Percentiles rank a stretch among this genome's conserved stretches.
Evolutionary conservation across 1,284 basidiomycete genomes (phyloP).

Genomic region (Ustilago bromivora): DNA sequence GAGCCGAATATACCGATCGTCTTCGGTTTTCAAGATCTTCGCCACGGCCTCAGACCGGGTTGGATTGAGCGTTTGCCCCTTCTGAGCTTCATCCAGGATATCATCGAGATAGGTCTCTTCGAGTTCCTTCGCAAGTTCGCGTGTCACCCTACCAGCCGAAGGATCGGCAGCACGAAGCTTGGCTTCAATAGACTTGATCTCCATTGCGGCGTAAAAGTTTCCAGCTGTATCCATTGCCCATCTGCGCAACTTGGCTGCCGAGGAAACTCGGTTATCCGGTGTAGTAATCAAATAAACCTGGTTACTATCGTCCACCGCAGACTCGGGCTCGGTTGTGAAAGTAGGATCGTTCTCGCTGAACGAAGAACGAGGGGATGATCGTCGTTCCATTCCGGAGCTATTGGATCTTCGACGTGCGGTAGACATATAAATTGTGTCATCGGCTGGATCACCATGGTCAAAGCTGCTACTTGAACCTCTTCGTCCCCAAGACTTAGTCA

Average conservation of each 20-base stretch:
- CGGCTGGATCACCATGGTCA: conserved; percentile 25
- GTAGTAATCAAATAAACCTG: conserved; percentile 67
- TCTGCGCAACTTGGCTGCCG: conserved; percentile 64
- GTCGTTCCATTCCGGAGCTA: conserved; percentile 23
- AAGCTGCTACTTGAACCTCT: conserved; percentile 35
- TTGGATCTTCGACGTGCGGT: conserved; percentile 22
- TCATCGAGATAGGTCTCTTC: conserved; percentile 64
- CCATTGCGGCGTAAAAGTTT: conserved; percentile 68
- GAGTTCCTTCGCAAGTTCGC: conserved; percentile 43
- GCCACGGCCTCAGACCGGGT: conserved; percentile 40
- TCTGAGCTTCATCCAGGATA: conserved; percentile 66
- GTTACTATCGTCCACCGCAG: conserved; percentile 20
- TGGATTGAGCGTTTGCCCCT: conserved; percentile 64
- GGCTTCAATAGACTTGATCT: conserved; percentile 67
- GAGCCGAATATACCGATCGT: conserved; percentile 62
- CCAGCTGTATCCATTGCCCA: conserved; percentile 68
- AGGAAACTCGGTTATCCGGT: conserved; percentile 68
- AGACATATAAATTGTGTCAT: conserved; percentile 34
- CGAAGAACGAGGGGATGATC: conserved; percentile 29
- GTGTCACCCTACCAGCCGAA: conserved; percentile 24
- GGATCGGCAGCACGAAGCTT: conserved; percentile 62
- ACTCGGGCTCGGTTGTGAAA: conserved; percentile 2
- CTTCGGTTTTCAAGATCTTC: conserved; percentile 61
- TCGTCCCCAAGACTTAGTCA: conserved; percentile 47
- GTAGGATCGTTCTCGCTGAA: conserved; percentile 14